phyloP scores from a whole-genome alignment of 192 early-diverging fungal species.

The Backusella morwellensis region DNA sequence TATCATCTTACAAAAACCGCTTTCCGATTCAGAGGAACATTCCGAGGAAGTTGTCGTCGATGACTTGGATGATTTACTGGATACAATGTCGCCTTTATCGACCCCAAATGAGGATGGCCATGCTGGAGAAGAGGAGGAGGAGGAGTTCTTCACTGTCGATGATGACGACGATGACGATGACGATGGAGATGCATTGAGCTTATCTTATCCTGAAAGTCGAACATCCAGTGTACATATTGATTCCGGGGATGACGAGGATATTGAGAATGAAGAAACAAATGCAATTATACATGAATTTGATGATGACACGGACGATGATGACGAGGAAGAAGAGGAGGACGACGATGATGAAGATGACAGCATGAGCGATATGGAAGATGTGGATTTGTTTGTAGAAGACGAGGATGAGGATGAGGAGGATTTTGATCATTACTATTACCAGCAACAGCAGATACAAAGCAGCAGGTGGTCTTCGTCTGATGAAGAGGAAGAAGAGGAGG shows the following conservation, averaged over 20 bases:
- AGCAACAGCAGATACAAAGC: not conserved
- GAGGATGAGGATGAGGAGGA: slow-evolving; percentile 24
- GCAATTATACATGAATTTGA: slow-evolving; percentile 28
- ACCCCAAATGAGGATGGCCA: slow-evolving; percentile 30
- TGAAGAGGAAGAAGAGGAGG: slow-evolving; percentile 29
- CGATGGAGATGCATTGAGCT: not conserved
- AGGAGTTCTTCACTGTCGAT: not conserved
- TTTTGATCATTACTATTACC: not conserved
- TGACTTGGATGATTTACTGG: slow-evolving; percentile 32
- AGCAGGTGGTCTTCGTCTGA: slow-evolving; percentile 35
- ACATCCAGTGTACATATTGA: slow-evolving; percentile 28
- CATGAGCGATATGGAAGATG: not conserved
- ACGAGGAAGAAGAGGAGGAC: slow-evolving; percentile 37
- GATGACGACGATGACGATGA: slow-evolving; percentile 13
- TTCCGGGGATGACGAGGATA: slow-evolving; percentile 32
- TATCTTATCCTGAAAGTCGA: slow-evolving; percentile 10
- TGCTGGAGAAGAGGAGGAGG: not conserved
- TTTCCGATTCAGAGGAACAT: not conserved
- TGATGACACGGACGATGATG: slow-evolving; percentile 19
- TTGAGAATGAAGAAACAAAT: slow-evolving; percentile 34
- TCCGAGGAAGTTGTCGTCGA: not conserved
- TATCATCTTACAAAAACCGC: not conserved
- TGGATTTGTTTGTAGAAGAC: slow-evolving; percentile 13
- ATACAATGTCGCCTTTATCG: not conserved
- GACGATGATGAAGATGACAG: slow-evolving; percentile 36